Base-by-base conservation (phyloP, 768 basidiomycete genomes). In the Mycena venus region DNA sequence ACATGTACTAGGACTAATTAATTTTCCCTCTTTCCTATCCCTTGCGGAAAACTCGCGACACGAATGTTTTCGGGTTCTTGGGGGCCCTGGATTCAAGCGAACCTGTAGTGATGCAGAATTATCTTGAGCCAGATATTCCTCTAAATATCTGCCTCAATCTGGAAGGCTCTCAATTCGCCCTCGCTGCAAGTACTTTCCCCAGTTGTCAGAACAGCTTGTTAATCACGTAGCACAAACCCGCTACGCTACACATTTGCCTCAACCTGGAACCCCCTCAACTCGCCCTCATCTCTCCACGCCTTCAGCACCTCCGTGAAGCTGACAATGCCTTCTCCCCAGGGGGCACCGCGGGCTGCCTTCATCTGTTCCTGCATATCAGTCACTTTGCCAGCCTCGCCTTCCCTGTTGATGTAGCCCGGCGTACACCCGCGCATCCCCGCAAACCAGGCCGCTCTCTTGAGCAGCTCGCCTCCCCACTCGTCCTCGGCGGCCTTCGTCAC, bases 271-370 rank as follows among this genome's bases (percentile, higher is more conserved):
- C 72, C 72, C 19, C 32, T 53, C 72, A 73, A 62, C 21, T 34
- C 58, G 17, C 72, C 72, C 17, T 68, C 65, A 17, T 25, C 59
- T 31, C 21, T n/a, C 72, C 72, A 73, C 17, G 59, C 58, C 17
- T 34, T 27, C 0, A 73, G 17, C 15, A 67, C 58, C 34, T 67
- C 65, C 15, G 12, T 23, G 47, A 61, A 73, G 23, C 25, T 55
- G 27, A 62, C 27, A 12, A 68, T 56, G 2, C 72, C 72, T 51
- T 73, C 72, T 19, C 61, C 73, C 68, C 73, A 74, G 8, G 63
- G 61, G 31, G 63, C 73, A 5, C 61, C 62, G 12, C 62, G 38
- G 1, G 44, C 68, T 25, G 42, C 68, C 58, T 74, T 74, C 17
- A 73, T 68, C 59, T 42, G 36, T 49, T 68, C 44, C 55, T 31